These are phyloP conservation scores for Saturnispora gosingensis DNA, from an alignment of 805 yeast genomes.

Conservation along the genomic window DNA sequence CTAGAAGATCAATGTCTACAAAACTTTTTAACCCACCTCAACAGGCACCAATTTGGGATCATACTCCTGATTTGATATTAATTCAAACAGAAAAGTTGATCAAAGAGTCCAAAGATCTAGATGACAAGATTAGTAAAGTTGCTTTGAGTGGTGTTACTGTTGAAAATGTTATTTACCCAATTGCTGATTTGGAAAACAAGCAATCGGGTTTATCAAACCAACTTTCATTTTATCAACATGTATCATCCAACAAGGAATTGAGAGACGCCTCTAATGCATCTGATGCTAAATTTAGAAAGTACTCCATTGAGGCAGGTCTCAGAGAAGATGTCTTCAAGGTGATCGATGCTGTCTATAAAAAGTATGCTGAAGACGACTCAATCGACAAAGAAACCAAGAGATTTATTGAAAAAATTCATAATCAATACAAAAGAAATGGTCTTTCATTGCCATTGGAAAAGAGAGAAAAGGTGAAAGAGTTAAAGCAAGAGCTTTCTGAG, in stretches of 20 bases:
- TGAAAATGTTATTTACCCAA: conserved; percentile 46
- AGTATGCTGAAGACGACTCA: conserved; percentile 22
- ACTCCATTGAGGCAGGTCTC: conserved; percentile 51
- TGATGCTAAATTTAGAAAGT: conserved; percentile 47
- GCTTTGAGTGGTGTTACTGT: conserved; percentile 39
- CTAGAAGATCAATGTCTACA: neutral
- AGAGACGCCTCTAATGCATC: conserved; percentile 66
- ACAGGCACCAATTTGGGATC: conserved; percentile 48
- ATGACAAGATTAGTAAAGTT: conserved; percentile 43
- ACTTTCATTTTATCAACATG: conserved; percentile 63
- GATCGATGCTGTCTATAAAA: conserved; percentile 43
- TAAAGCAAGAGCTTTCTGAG: conserved; percentile 47
- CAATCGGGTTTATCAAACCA: conserved; percentile 38
- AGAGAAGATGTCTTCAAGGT: conserved; percentile 59
- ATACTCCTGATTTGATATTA: conserved; percentile 42
- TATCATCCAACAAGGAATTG: conserved; percentile 51
- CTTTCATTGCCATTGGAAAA: conserved; percentile 47
- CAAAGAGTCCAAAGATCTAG: conserved; percentile 33
- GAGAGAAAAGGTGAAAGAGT: conserved; percentile 46
- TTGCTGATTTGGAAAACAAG: conserved; percentile 42
- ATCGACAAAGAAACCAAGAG: conserved; percentile 48
- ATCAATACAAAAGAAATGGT: conserved; percentile 58
- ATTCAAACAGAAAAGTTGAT: conserved; percentile 37
- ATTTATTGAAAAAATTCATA: conserved; percentile 47
- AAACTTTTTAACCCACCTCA: conserved; percentile 24